Evolutionary conservation across 164 flowering plant genomes (phyloP).

Genomic region (Liquidambar formosana): DNA sequence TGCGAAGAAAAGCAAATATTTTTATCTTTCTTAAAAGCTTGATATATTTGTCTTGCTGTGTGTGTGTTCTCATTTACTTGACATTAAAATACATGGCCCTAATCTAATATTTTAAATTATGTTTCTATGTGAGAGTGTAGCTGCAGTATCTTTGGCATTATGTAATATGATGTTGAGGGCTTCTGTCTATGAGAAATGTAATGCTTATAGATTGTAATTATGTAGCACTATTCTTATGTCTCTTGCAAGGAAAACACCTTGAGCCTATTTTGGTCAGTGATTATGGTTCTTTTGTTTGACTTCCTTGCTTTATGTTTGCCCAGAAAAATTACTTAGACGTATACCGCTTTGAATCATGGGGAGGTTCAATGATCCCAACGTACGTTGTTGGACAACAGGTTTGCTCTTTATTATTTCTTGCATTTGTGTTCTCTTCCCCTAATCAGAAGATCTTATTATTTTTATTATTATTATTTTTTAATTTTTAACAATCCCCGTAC

Average conservation of each 20-base stretch:
- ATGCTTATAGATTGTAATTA: not conserved
- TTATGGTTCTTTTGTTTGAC: not conserved
- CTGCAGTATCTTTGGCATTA: too few species aligned
- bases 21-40: too few species aligned
- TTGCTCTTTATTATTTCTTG: conserved; percentile 12
- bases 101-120: too few species aligned
- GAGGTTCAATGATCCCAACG: conserved; percentile 80
- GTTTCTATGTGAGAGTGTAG: too few species aligned
- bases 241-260: not conserved
- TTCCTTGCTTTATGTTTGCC: conserved; percentile 14
- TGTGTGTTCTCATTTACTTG: too few species aligned
- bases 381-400: conserved; percentile 88
- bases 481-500: not conserved
- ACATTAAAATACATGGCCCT: too few species aligned
- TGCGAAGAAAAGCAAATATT: too few species aligned
- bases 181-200: not conserved
- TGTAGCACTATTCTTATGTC: not conserved
- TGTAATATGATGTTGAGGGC: not conserved
- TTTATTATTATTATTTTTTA: not conserved
- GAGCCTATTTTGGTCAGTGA: not conserved
- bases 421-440: not conserved
- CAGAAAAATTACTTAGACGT: conserved; percentile 97
- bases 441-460: not conserved
- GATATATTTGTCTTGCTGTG: too few species aligned
- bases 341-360: conserved; percentile 94